Conservation (phyloP, 768 basidiomycete genomes). For the Russula griseocarnosa region DNA sequence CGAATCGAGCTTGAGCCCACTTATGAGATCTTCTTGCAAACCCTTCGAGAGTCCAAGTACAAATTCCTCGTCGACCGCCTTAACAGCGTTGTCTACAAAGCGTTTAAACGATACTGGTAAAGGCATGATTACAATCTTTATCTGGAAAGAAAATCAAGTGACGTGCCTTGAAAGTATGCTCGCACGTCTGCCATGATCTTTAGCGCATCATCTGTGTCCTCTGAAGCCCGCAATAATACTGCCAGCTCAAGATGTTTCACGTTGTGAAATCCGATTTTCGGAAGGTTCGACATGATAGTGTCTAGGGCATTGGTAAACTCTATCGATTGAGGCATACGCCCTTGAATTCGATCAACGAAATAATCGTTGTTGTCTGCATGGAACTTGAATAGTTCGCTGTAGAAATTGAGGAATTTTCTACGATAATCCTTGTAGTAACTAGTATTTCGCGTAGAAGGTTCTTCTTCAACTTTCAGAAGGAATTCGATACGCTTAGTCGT, state of each 20-base stretch:
- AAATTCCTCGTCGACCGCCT: conserved; percentile 49
- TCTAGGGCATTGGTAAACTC: neutral
- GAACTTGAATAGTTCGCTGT: neutral
- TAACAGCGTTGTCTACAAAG: conserved; percentile 34
- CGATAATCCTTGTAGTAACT: conserved; percentile 15
- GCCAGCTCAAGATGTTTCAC: conserved; percentile 43
- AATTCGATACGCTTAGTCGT: neutral
- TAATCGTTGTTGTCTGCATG: neutral
- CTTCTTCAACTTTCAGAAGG: neutral
- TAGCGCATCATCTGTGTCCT: conserved; percentile 53
- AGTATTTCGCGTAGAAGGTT: neutral
- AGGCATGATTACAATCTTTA: neutral
- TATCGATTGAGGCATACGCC: neutral
- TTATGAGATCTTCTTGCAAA: conserved; percentile 44
- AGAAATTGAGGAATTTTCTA: conserved; percentile 9
- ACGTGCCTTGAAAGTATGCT: conserved; percentile 69
- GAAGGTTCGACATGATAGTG: conserved; percentile 27
- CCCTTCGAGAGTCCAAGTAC: conserved; percentile 49
- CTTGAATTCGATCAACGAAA: neutral
- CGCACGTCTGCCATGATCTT: conserved; percentile 68
- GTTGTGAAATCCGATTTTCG: conserved; percentile 39
- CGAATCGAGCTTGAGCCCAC: conserved; percentile 51
- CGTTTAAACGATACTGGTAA: conserved; percentile 46
- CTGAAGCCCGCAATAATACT: conserved; percentile 41
- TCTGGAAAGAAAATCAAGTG: conserved; percentile 3